Evolutionary conservation across 208 protist genomes (phyloP), one percentile per base, ranked within the genome.

Genomic region (Wallacemonas sp.): DNA sequence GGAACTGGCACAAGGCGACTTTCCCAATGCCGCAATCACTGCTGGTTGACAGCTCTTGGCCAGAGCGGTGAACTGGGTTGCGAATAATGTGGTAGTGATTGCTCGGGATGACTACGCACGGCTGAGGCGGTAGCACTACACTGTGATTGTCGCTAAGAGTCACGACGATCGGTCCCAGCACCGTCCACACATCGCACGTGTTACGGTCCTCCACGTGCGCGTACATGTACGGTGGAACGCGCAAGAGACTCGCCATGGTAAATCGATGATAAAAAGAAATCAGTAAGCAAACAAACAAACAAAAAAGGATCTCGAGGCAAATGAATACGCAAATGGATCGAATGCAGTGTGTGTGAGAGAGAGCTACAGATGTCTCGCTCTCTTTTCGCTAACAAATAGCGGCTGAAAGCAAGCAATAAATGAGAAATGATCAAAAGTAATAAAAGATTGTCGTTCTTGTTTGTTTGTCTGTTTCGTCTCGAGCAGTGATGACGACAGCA

Each of bases 91-190:
- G 86, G 68, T 98, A 99, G 70, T 97, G 75, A 53, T 91, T 70
- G 1, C 90, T 90, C 21, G 96, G 96, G 30, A 96, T 72, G 2
- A 89, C 71, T 24, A 96, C 66, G 33, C 75, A 82, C 11, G 42
- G 42, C 56, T 86, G 64, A 1, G 84, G 77, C 1, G 56, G 31
- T 12, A 77, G 80, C 3, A 90, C 46, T 0, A 67, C 51, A 14
- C 55, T 49, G 38, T 88, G 71, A 60, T 98, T 84, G 31, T 96
- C 93, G 21, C 79, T 46, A 24, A 91, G 62, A 3, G 89, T 95
- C 67, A 93, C 92, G 8, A 85, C 95, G 46, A 88, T 62, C 26
- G 96, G 95, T 14, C 96, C 96, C 31, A 92, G 63, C 27, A 96
- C 61, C 12, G 96, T 81, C 38, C 72, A 44, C n/a, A 88, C 82